phyloP scores from a whole-genome alignment of 768 basidiomycete species.

The Heimioporus sp. region DNA sequence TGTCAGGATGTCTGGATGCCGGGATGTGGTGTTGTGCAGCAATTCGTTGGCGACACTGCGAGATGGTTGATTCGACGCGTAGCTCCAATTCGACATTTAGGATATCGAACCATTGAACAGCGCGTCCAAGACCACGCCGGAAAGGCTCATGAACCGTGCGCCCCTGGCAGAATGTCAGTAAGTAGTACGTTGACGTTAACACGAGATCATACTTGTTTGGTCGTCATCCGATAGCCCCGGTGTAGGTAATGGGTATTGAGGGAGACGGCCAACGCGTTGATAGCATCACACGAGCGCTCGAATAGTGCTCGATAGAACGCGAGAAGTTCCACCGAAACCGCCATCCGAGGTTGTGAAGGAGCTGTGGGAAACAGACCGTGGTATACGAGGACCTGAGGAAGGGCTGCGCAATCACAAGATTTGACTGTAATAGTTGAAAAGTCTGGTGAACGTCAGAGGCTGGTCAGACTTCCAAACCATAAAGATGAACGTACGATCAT shows the following conservation, averaged over 20 bases:
- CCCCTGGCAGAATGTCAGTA: conserved; percentile 19
- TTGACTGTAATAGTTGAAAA: no score
- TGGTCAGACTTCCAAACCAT: no score
- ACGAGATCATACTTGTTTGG: no score
- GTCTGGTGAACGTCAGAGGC: no score
- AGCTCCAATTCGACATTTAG: conserved; percentile 16
- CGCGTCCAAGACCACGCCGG: conserved; percentile 18
- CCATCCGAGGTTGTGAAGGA: conserved; percentile 10
- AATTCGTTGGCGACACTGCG: no score
- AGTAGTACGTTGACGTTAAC: no score
- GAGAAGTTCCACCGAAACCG: conserved; percentile 28
- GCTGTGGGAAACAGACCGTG: not conserved
- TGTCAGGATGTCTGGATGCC: no score
- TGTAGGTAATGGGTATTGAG: not conserved
- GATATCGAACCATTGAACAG: conserved; percentile 31
- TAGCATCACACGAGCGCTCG: conserved; percentile 33
- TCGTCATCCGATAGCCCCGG: conserved; percentile 13
- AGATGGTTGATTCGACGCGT: no score
- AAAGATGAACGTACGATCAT: no score
- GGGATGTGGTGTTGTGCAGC: no score
- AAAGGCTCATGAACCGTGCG: conserved; percentile 29
- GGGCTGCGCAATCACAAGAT: not conserved
- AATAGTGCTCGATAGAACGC: conserved; percentile 35
- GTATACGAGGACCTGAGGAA: not conserved
- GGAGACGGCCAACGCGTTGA: conserved; percentile 5